Evolutionary conservation across 805 yeast genomes (phyloP).

Genomic region (Candida patagonica): DNA sequence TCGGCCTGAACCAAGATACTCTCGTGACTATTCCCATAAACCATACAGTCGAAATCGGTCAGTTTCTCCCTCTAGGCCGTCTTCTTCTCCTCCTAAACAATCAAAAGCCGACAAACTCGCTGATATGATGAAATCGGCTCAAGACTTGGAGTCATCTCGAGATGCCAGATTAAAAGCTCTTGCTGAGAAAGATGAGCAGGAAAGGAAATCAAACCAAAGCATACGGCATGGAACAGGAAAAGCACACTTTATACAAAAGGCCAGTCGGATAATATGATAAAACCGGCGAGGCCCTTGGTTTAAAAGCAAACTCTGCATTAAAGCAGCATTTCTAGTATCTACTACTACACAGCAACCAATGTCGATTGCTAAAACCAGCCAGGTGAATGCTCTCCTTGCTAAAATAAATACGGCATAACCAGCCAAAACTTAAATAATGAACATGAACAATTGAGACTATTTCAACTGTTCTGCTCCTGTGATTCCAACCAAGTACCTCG

Average conservation of each 20-base stretch:
- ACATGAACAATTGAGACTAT: too few species aligned
- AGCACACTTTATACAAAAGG: too few species aligned
- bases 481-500: slow-evolving; percentile 14
- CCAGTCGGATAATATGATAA: too few species aligned
- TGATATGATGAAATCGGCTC: slow-evolving; percentile 17
- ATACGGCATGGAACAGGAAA: not conserved
- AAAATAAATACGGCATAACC: not conserved
- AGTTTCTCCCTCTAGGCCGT: not conserved
- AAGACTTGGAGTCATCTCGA: slow-evolving; percentile 10
- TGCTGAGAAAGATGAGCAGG: slow-evolving; percentile 7
- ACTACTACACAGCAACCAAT: too few species aligned
- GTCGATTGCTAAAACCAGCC: not conserved
- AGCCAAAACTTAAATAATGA: too few species aligned
- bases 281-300: too few species aligned
- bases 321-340: too few species aligned
- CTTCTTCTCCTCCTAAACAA: not conserved
- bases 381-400: not conserved
- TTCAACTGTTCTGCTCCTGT: slow-evolving; percentile 10
- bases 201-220: slow-evolving; percentile 4
- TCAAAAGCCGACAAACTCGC: slow-evolving; percentile 8
- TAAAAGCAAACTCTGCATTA: too few species aligned
- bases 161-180: slow-evolving; percentile 7
- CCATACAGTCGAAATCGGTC: too few species aligned
- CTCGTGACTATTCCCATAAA: too few species aligned
- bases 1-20: too few species aligned